Evolutionary conservation across 148 eudicot species (phyloP), one percentile per base, ranked within the genome.

Genomic region (Cornus kousa): DNA sequence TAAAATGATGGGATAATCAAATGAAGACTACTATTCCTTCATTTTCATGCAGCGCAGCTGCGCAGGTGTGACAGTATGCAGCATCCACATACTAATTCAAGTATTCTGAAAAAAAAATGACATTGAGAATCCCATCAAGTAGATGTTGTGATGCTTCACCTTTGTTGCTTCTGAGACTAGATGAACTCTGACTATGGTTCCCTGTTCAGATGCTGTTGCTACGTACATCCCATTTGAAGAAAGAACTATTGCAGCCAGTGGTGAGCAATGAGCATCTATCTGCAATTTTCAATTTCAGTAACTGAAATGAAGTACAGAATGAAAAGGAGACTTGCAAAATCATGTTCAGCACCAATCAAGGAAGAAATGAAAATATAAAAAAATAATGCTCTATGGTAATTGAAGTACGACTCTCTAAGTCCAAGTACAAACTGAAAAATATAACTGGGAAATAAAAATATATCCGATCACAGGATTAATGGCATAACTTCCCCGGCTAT

Each of bases 181-280:
- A 85, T 95, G 94, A 75, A 93, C 90, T 87, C 99, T 86, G 83
- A 93, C 84, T 76, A 93, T 89, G 78, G 99, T 95, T 78, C 99
- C 99, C 79, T 95, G 95, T 83, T 93, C 99, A 77, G 99, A 95
- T 83, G 96, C 98, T 71, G 98, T 93, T 43, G 97, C 95, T 77
- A 95, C 83, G 86, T 92, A 89, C 88, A 86, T 87, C 68, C 98
- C 98, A 78, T 90, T 89, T 46, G 92, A 86, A 65, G 99, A 93
- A 81, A 95, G 87, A 73, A 82, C 87, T 80, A 93, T 84, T 76
- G 97, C 94, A 82, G 92, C 89, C 84, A 95, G 78, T 68, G 98
- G 97, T 60, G 97, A 91, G 68, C 86, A 90, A 80, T 95, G 99
- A 81, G 98, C 99, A 83, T 89, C 93, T 80, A 95, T 95, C 99